Conservation (phyloP, 805 yeast species). For the Metschnikowia shivogae region DNA sequence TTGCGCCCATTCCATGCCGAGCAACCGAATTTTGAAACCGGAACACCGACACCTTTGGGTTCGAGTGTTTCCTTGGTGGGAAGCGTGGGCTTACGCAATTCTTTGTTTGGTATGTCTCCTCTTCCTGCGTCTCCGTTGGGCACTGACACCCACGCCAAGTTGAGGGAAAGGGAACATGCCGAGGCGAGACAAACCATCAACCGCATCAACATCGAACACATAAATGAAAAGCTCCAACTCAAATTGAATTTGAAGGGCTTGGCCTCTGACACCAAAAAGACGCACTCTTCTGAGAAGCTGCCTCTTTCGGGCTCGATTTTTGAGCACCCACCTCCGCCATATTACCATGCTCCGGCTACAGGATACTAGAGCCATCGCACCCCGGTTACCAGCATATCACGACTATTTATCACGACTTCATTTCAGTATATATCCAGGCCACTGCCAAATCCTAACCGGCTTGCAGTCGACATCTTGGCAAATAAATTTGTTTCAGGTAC, state of each 20-base stretch:
- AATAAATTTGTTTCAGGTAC: slow-evolving; percentile 2
- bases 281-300: neutral
- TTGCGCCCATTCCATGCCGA: slow-evolving; percentile 5
- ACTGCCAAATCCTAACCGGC: neutral
- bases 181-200: slow-evolving; percentile 25
- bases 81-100: slow-evolving; percentile 39
- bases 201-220: slow-evolving; percentile 28
- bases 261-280: slow-evolving; percentile 1
- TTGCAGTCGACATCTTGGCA: neutral
- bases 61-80: slow-evolving; percentile 22
- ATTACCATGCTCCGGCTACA: slow-evolving; percentile 16
- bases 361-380: slow-evolving; percentile 4
- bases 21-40: neutral
- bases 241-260: slow-evolving; percentile 4
- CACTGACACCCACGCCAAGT: slow-evolving; percentile 8
- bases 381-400: neutral
- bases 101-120: slow-evolving; percentile 29
- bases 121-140: slow-evolving; percentile 28
- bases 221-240: slow-evolving; percentile 21
- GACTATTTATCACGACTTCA: slow-evolving; percentile 2
- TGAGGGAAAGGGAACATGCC: slow-evolving; percentile 11
- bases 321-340: slow-evolving; percentile 19
- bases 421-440: neutral
- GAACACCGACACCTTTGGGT: slow-evolving; percentile 15
- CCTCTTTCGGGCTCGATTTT: slow-evolving; percentile 3